Evolutionary conservation across 2,329 filamentous ascomycete species (phyloP).

Genomic region (Curvularia spicifera): DNA sequence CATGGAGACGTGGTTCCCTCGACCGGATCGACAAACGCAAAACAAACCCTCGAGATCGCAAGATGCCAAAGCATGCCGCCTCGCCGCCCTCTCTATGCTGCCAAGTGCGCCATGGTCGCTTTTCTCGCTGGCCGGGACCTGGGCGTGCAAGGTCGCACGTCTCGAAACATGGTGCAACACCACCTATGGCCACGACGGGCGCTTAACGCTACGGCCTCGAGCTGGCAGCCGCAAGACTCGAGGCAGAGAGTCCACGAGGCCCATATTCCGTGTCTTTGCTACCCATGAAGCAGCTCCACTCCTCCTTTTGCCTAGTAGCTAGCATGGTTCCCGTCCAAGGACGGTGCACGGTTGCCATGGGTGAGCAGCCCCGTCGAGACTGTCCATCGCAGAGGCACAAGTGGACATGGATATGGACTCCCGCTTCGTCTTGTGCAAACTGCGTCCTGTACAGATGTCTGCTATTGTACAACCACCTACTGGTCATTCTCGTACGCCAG

Average conservation of each 20-base stretch:
- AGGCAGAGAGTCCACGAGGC: background rate
- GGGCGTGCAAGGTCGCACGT: constrained; percentile 4
- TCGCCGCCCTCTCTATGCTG: background rate
- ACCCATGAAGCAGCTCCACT: background rate
- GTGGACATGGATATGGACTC: background rate
- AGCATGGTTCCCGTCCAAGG: background rate
- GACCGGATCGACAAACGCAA: constrained; percentile 7
- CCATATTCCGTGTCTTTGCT: background rate
- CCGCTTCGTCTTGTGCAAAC: background rate
- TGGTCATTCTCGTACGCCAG: background rate
- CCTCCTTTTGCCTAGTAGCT: constrained; percentile 8
- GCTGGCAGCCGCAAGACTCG: background rate
- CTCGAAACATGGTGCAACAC: constrained; percentile 11
- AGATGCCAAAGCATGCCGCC: background rate
- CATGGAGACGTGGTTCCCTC: constrained; percentile 11
- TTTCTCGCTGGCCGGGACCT: background rate
- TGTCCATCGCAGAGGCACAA: background rate
- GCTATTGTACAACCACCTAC: background rate
- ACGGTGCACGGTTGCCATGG: constrained; percentile 1
- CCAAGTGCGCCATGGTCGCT: constrained; percentile 1
- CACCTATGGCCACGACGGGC: constrained; percentile 7
- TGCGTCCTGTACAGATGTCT: background rate
- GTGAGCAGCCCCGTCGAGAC: background rate
- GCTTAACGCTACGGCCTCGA: constrained; percentile 7
- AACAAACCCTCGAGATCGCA: constrained; percentile 7